A percentile compares a stretch with the other conserved stretches of the same genome.
Conservation (phyloP, 148 eudicot genomes). For the Dianthus caryophyllus region DNA sequence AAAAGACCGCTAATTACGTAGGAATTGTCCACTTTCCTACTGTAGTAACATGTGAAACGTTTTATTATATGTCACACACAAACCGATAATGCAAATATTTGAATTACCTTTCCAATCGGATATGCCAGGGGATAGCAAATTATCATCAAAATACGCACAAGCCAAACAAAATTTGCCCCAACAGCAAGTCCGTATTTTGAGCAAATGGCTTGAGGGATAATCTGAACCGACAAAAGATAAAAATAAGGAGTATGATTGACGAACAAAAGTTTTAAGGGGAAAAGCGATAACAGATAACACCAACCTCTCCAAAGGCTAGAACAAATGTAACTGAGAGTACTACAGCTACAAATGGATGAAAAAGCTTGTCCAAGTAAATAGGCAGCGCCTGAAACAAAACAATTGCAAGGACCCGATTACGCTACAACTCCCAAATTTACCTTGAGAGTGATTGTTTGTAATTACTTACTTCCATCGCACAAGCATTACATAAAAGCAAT, state of each 20-base stretch:
- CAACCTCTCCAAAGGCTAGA: conserved; percentile 90
- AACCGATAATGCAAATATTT: not conserved
- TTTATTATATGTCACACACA: not conserved
- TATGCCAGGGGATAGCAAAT: conserved; percentile 84
- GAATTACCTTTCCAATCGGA: conserved; percentile 79
- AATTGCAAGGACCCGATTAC: conserved; percentile 1
- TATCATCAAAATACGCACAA: conserved; percentile 77
- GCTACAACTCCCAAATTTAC: not conserved
- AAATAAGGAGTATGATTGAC: not conserved
- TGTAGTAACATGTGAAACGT: no score
- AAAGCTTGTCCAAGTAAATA: conserved; percentile 73
- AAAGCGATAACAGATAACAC: not conserved
- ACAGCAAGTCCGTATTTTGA: conserved; percentile 93
- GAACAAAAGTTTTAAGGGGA: not conserved
- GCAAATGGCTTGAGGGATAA: conserved; percentile 95
- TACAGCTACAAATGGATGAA: conserved; percentile 84
- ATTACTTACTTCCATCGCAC: conserved; percentile 84
- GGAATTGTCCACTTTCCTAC: no score
- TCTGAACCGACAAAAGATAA: conserved; percentile 28
- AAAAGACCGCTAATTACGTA: no score
- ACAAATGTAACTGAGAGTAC: conserved; percentile 96
- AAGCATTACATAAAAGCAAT: conserved; percentile 86
- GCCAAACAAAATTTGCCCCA: conserved; percentile 85
- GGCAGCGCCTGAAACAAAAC: conserved; percentile 75
- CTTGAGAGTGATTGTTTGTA: not conserved